Evolutionary conservation across 371 early-diverging fungal species (phyloP).

Genomic region (Lichtheimia ramosa): DNA sequence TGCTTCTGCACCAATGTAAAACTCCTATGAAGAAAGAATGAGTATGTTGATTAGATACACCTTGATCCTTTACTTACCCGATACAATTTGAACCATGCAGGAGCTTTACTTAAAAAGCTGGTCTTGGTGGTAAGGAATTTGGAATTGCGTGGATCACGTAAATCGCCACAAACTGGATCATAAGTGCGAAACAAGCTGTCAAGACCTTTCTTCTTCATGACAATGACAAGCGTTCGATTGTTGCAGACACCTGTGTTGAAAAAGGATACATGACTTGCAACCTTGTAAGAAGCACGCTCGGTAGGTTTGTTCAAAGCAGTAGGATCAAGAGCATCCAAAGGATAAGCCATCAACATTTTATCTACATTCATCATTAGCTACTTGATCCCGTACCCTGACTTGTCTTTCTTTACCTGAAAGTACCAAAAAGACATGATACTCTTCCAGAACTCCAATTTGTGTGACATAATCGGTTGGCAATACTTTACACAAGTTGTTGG

Average conservation of each 20-base stretch:
- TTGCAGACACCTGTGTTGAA: slow-evolving; percentile 71
- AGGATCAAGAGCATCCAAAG: slow-evolving; percentile 62
- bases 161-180: slow-evolving; percentile 41
- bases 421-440: slow-evolving; percentile 36
- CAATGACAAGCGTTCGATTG: slow-evolving; percentile 56
- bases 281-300: slow-evolving; percentile 41
- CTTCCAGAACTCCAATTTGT: slow-evolving; percentile 41
- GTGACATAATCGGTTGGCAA: slow-evolving; percentile 34
- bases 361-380: slow-evolving; percentile 37
- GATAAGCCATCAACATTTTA: slow-evolving; percentile 71
- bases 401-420: slow-evolving; percentile 24
- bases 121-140: slow-evolving; percentile 37
- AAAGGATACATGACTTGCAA: slow-evolving; percentile 66
- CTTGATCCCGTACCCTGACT: not conserved
- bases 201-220: slow-evolving; percentile 52
- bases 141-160: slow-evolving; percentile 40
- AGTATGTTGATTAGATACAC: not conserved
- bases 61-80: slow-evolving; percentile 11
- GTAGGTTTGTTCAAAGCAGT: slow-evolving; percentile 34
- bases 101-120: slow-evolving; percentile 43
- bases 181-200: slow-evolving; percentile 41
- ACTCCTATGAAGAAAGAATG: slow-evolving; percentile 48
- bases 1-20: slow-evolving; percentile 81
- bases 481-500: slow-evolving; percentile 30
- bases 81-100: slow-evolving; percentile 45